Evolutionary conservation across 352 stramenopile genomes (phyloP).

Genomic region (Pythium graminicola): DNA sequence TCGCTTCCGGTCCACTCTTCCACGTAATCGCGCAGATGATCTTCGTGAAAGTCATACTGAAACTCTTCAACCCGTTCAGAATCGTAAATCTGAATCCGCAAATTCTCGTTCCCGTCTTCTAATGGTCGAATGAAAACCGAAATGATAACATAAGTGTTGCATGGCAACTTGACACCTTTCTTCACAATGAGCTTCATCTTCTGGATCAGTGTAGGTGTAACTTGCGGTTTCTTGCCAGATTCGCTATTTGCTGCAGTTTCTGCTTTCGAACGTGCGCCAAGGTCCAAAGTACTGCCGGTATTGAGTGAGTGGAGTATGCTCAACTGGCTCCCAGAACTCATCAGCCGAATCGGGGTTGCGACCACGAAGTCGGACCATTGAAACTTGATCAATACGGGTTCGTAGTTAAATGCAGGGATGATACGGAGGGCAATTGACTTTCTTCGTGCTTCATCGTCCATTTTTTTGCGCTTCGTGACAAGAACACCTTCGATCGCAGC

Average conservation of each 20-base stretch:
- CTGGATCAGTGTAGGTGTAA: slow-evolving; percentile 36
- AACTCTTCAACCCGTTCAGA: slow-evolving; percentile 65
- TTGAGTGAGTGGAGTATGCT: slow-evolving; percentile 13
- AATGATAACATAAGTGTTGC: slow-evolving; percentile 56
- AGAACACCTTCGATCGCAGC: slow-evolving; percentile 31
- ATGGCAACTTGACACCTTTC: slow-evolving; percentile 49
- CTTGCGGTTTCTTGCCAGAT: slow-evolving; percentile 7
- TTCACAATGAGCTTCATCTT: slow-evolving; percentile 53
- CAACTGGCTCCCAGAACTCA: slow-evolving; percentile 17
- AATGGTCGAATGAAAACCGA: slow-evolving; percentile 61
- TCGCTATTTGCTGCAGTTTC: slow-evolving; percentile 4
- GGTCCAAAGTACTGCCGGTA: neutral
- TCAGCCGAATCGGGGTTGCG: slow-evolving; percentile 35
- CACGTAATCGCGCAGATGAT: slow-evolving; percentile 51
- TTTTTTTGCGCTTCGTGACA: slow-evolving; percentile 51
- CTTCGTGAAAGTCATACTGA: slow-evolving; percentile 68
- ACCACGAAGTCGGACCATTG: slow-evolving; percentile 74
- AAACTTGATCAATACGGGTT: slow-evolving; percentile 54
- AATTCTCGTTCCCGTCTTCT: slow-evolving; percentile 64
- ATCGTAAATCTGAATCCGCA: slow-evolving; percentile 69
- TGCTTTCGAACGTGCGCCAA: neutral
- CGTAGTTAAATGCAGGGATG: slow-evolving; percentile 66
- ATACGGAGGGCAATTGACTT: slow-evolving; percentile 53
- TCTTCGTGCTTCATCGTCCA: slow-evolving; percentile 49
- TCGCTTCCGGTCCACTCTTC: slow-evolving; percentile 31